These are phyloP conservation scores for Syncephalastrum sp. DNA, from an alignment of 371 early-diverging fungal genomes.

Conservation along the genomic window DNA sequence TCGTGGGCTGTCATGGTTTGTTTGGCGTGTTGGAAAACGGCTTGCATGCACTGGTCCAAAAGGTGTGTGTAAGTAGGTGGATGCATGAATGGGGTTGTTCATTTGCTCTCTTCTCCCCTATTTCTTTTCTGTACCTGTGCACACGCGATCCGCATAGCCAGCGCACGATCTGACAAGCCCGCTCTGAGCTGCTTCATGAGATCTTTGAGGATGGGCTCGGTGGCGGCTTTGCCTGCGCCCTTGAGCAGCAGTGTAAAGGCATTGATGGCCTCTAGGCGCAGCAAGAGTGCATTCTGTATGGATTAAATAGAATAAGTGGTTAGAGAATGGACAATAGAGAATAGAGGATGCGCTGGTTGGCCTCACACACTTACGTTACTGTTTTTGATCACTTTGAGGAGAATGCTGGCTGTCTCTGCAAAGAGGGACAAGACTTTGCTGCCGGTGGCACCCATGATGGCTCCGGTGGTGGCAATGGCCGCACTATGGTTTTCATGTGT, in stretches of 20 bases:
- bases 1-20: conserved; percentile 60
- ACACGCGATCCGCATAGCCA: conserved; percentile 68
- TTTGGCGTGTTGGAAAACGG: conserved; percentile 43
- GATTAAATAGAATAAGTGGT: too few relatives aligned
- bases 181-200: conserved; percentile 65
- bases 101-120: conserved; percentile 12
- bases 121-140: conserved; percentile 59
- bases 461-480: conserved; percentile 74
- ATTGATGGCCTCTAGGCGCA: conserved; percentile 72
- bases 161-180: conserved; percentile 74
- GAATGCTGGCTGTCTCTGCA: conserved; percentile 70
- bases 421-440: conserved; percentile 73
- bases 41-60: conserved; percentile 47
- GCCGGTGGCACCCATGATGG: conserved; percentile 66
- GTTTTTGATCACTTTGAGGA: conserved; percentile 65
- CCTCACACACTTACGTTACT: conserved; percentile 54
- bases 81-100: background rate
- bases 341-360: too few relatives aligned
- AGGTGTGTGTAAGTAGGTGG: background rate
- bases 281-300: conserved; percentile 52
- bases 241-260: conserved; percentile 67
- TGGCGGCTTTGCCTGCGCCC: conserved; percentile 79
- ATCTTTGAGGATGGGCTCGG: conserved; percentile 75
- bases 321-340: too few relatives aligned
- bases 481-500: too few relatives aligned